These are phyloP conservation scores for Periconia sp. DNA, from an alignment of 2,329 filamentous ascomycete genomes.

Conservation along the genomic window DNA sequence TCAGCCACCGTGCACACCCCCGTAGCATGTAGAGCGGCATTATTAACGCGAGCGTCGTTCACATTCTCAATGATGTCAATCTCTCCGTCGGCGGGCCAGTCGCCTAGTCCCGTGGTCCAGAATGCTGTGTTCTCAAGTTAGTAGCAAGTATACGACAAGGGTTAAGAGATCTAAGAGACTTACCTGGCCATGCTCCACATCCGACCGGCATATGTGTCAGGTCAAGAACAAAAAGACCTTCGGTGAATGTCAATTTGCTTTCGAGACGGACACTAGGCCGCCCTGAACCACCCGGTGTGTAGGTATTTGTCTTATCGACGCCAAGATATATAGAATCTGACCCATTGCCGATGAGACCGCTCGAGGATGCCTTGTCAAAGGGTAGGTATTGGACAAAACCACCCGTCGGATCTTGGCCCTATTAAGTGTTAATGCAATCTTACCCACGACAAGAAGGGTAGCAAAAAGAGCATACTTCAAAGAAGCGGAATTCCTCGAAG, in stretches of 20 bases:
- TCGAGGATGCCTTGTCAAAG: slow-evolving; percentile 28
- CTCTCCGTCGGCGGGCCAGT: slow-evolving; percentile 45
- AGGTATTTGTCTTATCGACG: slow-evolving; percentile 44
- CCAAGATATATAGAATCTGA: slow-evolving; percentile 46
- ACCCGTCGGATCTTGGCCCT: slow-evolving; percentile 21
- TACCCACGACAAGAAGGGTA: too few relatives aligned
- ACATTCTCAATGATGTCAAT: slow-evolving; percentile 53
- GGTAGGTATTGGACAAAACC: slow-evolving; percentile 43
- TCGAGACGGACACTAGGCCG: slow-evolving; percentile 53
- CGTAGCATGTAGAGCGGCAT: slow-evolving; percentile 51
- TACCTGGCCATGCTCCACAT: slow-evolving; percentile 56
- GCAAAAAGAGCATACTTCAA: slow-evolving; percentile 24
- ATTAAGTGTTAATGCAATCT: slow-evolving; percentile 5
- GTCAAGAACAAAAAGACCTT: slow-evolving; percentile 53
- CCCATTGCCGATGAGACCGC: slow-evolving; percentile 41
- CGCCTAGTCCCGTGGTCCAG: slow-evolving; percentile 30
- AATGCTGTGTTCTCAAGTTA: slow-evolving; percentile 10
- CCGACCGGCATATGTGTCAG: slow-evolving; percentile 55
- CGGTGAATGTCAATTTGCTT: slow-evolving; percentile 50
- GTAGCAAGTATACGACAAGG: not conserved
- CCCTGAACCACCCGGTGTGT: slow-evolving; percentile 30
- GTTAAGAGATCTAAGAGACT: not conserved
- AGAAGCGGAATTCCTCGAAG: slow-evolving; percentile 50
- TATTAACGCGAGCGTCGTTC: slow-evolving; percentile 43
- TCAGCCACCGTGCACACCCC: slow-evolving; percentile 46